phyloP scores from a whole-genome alignment of 2,329 filamentous ascomycete species.

The Colletotrichum orbiculare region DNA sequence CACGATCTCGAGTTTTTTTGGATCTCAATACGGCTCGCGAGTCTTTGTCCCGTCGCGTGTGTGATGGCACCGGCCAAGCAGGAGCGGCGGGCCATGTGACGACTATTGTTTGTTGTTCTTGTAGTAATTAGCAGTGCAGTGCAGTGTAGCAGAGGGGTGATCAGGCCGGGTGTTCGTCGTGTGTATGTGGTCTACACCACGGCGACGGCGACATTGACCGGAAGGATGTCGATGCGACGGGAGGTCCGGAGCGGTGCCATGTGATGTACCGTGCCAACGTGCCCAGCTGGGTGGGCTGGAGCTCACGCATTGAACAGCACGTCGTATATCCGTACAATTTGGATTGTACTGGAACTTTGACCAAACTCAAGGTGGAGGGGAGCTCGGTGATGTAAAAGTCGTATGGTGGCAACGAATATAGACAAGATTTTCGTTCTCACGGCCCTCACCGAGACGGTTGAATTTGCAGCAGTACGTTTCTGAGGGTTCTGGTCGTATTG shows the following conservation, averaged over 20 bases:
- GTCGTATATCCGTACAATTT: no score
- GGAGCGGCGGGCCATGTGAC: no score
- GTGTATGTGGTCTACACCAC: conserved; percentile 1
- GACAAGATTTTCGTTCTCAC: conserved; percentile 20
- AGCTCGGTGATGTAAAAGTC: no score
- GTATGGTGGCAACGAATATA: conserved; percentile 14
- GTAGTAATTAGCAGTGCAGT: conserved; percentile 7
- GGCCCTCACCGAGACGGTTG: conserved; percentile 24
- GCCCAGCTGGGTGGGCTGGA: no score
- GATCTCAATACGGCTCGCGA: conserved; percentile 4
- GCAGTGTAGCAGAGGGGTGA: conserved; percentile 18
- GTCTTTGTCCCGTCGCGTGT: conserved; percentile 3
- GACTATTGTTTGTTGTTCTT: not conserved
- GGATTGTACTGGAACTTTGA: no score
- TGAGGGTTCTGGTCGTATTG: not conserved
- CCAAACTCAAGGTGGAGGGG: no score
- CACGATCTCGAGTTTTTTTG: not conserved
- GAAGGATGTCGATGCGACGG: conserved; percentile 9
- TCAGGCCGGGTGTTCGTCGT: conserved; percentile 34
- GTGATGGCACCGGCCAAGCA: no score
- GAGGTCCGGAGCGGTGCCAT: not conserved
- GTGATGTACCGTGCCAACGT: no score
- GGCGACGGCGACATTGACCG: conserved; percentile 3
- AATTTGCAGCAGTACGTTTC: not conserved
- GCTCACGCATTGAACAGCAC: no score